Percentiles rank a stretch among this genome's conserved stretches.
These are phyloP conservation scores for Polytrichum formosum DNA, from an alignment of 225 moss, liverwort and hornwort species.

Conservation along the genomic window DNA sequence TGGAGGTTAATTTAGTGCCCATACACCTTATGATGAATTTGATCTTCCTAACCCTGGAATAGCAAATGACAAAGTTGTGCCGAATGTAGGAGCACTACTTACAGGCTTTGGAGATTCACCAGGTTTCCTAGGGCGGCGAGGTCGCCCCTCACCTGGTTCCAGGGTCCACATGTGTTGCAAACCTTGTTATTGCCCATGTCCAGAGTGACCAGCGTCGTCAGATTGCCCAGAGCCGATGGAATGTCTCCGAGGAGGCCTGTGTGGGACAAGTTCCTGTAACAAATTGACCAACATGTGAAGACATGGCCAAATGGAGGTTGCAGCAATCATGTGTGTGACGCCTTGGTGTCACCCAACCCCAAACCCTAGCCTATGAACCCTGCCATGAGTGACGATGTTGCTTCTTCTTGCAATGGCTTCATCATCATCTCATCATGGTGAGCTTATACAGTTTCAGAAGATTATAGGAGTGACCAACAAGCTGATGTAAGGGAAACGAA, in stretches of 20 bases:
- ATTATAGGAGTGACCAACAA: no score
- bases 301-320: background rate
- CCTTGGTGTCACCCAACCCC: background rate
- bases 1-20: no score
- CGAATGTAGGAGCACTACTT: constrained; percentile 9
- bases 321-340: background rate
- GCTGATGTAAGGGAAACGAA: no score
- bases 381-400: background rate
- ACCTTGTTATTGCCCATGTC: constrained; percentile 44
- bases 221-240: constrained; percentile 30
- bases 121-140: constrained; percentile 25
- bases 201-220: constrained; percentile 27
- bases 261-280: constrained; percentile 35
- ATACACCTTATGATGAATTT: no score
- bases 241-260: constrained; percentile 23
- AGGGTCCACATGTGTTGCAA: constrained; percentile 26
- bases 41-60: background rate
- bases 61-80: background rate
- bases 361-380: background rate
- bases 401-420: background rate
- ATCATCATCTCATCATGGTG: background rate
- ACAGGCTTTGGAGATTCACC: constrained; percentile 31
- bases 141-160: constrained; percentile 40
- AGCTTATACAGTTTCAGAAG: no score
- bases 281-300: background rate